These are phyloP conservation scores for Boletus rufocinnamomeus DNA, from an alignment of 768 basidiomycete genomes.

Conservation along the genomic window DNA sequence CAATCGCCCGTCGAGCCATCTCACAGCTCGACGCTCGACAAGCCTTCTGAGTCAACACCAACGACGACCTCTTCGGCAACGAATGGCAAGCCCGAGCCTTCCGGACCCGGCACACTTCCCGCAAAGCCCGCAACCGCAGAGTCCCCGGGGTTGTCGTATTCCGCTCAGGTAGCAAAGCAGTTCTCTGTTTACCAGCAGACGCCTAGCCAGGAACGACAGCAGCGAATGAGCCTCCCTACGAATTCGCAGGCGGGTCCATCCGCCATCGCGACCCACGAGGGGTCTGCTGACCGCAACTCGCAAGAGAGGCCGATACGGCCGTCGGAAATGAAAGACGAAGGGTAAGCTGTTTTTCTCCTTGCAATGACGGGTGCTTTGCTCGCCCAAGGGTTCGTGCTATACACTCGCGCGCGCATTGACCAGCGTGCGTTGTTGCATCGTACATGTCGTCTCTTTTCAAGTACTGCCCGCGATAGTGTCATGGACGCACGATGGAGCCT, in stretches of 20 bases:
- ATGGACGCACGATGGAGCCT: constrained; percentile 24
- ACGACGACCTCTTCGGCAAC: constrained; percentile 16
- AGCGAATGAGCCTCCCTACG: constrained; percentile 34
- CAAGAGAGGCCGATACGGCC: constrained; percentile 60
- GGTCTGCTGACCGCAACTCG: constrained; percentile 35
- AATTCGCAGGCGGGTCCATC: constrained; percentile 31
- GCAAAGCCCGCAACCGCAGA: constrained; percentile 31
- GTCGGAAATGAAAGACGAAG: constrained; percentile 79
- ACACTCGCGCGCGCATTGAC: constrained; percentile 8
- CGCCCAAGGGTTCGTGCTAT: constrained; percentile 13
- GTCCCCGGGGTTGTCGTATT: constrained; percentile 50
- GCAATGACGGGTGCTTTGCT: constrained; percentile 17
- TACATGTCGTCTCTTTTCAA: constrained; percentile 16
- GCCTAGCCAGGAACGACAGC: constrained; percentile 63
- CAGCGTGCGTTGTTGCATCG: constrained; percentile 11
- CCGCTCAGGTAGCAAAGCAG: constrained; percentile 65
- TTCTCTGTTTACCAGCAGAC: constrained; percentile 66
- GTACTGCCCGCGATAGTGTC: constrained; percentile 29
- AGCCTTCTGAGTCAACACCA: constrained; percentile 20
- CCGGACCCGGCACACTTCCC: constrained; percentile 26
- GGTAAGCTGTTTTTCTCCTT: constrained; percentile 54
- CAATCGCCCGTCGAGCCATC: constrained; percentile 29
- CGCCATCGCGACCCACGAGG: constrained; percentile 40
- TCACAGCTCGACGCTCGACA: constrained; percentile 19
- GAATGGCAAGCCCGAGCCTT: constrained; percentile 27